Percentiles rank a stretch among this genome's conserved stretches.
Evolutionary conservation across 352 stramenopile genomes (phyloP).

Genomic region (Pythium grandisporangium): DNA sequence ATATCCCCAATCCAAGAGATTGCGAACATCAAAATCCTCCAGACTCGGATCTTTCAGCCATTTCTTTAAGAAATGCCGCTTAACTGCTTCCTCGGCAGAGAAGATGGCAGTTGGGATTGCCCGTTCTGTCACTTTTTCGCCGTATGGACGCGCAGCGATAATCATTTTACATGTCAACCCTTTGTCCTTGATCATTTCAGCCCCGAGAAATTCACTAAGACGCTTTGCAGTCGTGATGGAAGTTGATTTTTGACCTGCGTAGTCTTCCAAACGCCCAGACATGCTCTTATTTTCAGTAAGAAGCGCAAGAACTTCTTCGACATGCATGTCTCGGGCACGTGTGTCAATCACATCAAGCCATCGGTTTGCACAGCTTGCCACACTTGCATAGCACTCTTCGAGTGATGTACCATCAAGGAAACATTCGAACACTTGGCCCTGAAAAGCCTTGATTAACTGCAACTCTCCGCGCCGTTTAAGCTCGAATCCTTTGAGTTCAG

Average conservation of each 20-base stretch:
- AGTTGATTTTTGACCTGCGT: conserved; percentile 95
- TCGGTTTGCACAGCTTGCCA: conserved; percentile 95
- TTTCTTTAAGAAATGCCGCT: conserved; percentile 96
- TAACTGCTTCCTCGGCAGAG: conserved; percentile 91
- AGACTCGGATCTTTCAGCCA: conserved; percentile 93
- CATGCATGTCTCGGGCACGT: conserved; percentile 89
- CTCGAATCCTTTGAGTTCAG: conserved; percentile 93
- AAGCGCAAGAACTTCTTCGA: conserved; percentile 96
- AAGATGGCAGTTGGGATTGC: conserved; percentile 98
- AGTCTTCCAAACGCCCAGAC: conserved; percentile 95
- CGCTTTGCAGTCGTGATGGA: conserved; percentile 96
- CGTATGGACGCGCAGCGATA: conserved; percentile 87
- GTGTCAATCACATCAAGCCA: conserved; percentile 99
- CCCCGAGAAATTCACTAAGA: conserved; percentile 97
- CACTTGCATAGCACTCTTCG: conserved; percentile 94
- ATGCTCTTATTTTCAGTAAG: conserved; percentile 99
- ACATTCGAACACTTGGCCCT: conserved; percentile 96
- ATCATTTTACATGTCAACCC: conserved; percentile 98
- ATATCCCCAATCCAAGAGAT: conserved; percentile 98
- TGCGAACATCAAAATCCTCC: conserved; percentile 89
- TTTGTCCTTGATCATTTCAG: conserved; percentile 98
- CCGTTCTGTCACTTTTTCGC: conserved; percentile 95
- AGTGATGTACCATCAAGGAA: conserved; percentile 94
- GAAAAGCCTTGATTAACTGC: conserved; percentile 99
- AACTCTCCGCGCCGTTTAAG: conserved; percentile 98